Percentiles rank a stretch among this genome's conserved stretches.
Evolutionary conservation across 345 rosid genomes (phyloP).

Genomic region (Linum usitatissimum): DNA sequence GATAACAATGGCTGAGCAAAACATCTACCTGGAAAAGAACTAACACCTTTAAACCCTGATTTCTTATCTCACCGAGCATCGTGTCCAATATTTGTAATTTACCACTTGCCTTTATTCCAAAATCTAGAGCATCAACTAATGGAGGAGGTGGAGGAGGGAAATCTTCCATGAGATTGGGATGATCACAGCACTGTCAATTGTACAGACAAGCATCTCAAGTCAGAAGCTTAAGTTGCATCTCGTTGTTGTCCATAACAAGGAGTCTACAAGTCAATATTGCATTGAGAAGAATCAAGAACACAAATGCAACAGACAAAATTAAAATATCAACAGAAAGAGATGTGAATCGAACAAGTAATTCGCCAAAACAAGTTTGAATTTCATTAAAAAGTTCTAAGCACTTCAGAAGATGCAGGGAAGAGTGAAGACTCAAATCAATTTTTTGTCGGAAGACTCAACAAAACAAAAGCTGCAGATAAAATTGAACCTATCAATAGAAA

Average conservation of each 20-base stretch:
- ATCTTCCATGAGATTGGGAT: conserved; percentile 56
- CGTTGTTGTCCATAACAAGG: background rate
- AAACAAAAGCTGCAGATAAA: no score
- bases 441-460: no score
- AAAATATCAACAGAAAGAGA: background rate
- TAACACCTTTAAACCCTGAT: conserved; percentile 46
- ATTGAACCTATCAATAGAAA: no score
- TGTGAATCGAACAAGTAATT: background rate
- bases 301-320: background rate
- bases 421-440: no score
- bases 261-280: background rate
- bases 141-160: conserved; percentile 23
- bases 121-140: conserved; percentile 37
- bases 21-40: conserved; percentile 73
- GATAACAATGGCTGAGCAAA: background rate
- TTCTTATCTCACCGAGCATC: conserved; percentile 53
- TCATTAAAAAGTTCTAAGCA: no score
- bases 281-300: background rate
- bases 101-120: conserved; percentile 84
- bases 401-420: no score
- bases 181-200: conserved; percentile 76
- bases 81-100: conserved; percentile 68
- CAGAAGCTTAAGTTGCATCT: background rate
- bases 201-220: background rate
- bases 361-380: background rate